Percentiles rank a stretch among this genome's conserved stretches.
These are phyloP conservation scores for Neurospora discreta DNA, from an alignment of 495 filamentous ascomycete genomes.

Conservation along the genomic window DNA sequence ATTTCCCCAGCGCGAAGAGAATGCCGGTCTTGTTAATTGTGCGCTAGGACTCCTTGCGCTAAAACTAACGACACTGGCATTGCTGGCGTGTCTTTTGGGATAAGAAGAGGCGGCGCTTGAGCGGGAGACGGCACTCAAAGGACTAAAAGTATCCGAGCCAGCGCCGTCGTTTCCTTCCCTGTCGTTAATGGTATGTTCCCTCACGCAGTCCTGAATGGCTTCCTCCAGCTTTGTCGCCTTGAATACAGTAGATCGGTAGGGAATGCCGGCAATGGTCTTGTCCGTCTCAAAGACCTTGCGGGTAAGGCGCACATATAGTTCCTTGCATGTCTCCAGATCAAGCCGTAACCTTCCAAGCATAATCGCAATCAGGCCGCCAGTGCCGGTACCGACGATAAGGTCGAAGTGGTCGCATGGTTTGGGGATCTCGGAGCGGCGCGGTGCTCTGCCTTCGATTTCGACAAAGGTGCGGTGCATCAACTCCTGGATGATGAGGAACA, in stretches of 20 bases:
- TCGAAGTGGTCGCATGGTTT: slow-evolving; percentile 99
- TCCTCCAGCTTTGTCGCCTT: slow-evolving; percentile 94
- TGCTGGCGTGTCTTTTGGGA: slow-evolving; percentile 42
- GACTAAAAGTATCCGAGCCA: slow-evolving; percentile 11
- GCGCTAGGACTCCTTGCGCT: slow-evolving; percentile 34
- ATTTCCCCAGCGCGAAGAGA: slow-evolving; percentile 44
- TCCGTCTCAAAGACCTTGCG: slow-evolving; percentile 93
- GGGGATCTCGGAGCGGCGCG: slow-evolving; percentile 76
- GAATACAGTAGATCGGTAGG: slow-evolving; percentile 85
- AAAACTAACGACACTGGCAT: slow-evolving; percentile 52
- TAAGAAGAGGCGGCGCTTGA: slow-evolving; percentile 24
- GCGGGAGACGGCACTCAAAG: slow-evolving; percentile 23
- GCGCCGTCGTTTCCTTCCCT: slow-evolving; percentile 64
- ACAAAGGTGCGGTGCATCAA: slow-evolving; percentile 91
- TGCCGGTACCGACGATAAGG: slow-evolving; percentile 88
- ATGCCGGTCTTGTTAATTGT: slow-evolving; percentile 23
- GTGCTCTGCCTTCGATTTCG: slow-evolving; percentile 71
- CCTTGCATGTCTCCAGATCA: slow-evolving; percentile 90
- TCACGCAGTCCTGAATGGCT: slow-evolving; percentile 80
- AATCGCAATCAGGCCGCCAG: slow-evolving; percentile 87
- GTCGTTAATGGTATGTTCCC: slow-evolving; percentile 72
- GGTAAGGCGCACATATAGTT: slow-evolving; percentile 90
- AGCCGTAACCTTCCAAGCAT: slow-evolving; percentile 91
- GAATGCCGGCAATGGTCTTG: slow-evolving; percentile 92
- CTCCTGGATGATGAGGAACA: slow-evolving; percentile 90